Evolutionary conservation across 306 rosid genomes (phyloP).

Genomic region (Casuarina glauca): DNA sequence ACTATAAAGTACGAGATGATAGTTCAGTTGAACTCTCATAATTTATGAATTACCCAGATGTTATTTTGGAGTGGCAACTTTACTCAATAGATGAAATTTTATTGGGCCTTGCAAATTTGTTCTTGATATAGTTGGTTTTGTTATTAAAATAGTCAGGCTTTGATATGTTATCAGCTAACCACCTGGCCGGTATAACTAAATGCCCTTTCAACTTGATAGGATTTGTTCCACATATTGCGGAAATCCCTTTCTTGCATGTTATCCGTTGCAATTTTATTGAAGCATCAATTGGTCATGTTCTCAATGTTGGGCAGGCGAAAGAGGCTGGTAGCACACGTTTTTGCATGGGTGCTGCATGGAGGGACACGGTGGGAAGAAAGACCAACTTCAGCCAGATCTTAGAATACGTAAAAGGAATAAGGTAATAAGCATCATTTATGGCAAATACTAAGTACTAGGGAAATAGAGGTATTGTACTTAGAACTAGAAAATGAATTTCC

Average conservation of each 20-base stretch:
- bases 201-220: not conserved
- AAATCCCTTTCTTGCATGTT: not conserved
- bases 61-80: not conserved
- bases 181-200: not conserved
- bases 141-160: not conserved
- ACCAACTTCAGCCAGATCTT: slow-evolving; percentile 89
- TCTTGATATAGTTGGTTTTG: not conserved
- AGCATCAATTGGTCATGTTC: slow-evolving; percentile 16
- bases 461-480: not conserved
- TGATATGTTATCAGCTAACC: not conserved
- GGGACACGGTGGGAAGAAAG: slow-evolving; percentile 91
- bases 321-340: slow-evolving; percentile 99
- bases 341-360: slow-evolving; percentile 99
- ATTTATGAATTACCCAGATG: not conserved
- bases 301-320: slow-evolving; percentile 69
- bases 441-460: not conserved
- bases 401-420: slow-evolving; percentile 81
- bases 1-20: not conserved
- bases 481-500: not conserved
- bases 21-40: not conserved
- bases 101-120: not conserved
- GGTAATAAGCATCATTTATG: slow-evolving; percentile 42
- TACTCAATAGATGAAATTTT: not conserved
- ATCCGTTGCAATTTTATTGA: not conserved
- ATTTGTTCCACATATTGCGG: not conserved